Percentiles rank a stretch among this genome's conserved stretches.
Conservation (phyloP, 2,329 filamentous ascomycete genomes). For the Achaetomium macrosporum region DNA sequence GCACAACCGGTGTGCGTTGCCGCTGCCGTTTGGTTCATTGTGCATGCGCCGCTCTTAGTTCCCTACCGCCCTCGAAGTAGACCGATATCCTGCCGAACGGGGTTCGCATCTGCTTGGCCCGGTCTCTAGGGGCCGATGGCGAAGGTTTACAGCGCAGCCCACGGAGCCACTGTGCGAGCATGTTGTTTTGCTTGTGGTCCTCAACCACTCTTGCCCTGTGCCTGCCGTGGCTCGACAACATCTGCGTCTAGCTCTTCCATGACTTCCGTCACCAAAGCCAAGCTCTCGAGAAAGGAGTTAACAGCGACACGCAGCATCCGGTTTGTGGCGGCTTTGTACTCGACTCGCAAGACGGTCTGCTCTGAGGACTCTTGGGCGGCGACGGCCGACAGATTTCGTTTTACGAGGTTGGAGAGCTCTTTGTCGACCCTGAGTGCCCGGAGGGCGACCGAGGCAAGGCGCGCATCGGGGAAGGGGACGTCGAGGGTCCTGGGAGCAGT, state of each 20-base stretch:
- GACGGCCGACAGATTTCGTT: constrained; percentile 55
- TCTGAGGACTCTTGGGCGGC: constrained; percentile 23
- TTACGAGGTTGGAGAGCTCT: constrained; percentile 81
- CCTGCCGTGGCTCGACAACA: constrained; percentile 49
- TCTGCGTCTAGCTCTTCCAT: constrained; percentile 89
- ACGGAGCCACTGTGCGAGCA: not conserved
- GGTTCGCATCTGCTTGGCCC: too few species aligned
- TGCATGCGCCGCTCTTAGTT: too few species aligned
- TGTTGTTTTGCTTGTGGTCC: not conserved
- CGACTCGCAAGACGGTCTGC: constrained; percentile 56
- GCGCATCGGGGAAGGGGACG: constrained; percentile 73
- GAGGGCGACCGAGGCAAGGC: constrained; percentile 71
- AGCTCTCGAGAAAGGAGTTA: constrained; percentile 91
- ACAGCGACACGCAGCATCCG: constrained; percentile 94
- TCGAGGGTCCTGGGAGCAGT: constrained; percentile 54
- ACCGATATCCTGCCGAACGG: too few species aligned
- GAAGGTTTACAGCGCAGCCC: too few species aligned
- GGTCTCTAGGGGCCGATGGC: too few species aligned
- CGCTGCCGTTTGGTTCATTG: too few species aligned
- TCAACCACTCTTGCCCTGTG: constrained; percentile 9
- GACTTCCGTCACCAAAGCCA: constrained; percentile 76
- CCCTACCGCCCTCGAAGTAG: too few species aligned
- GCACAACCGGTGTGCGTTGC: too few species aligned
- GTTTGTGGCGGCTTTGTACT: constrained; percentile 86
- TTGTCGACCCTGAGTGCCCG: constrained; percentile 76